These are phyloP conservation scores for Blastosporella zonata DNA, from an alignment of 1,284 basidiomycete genomes.

Conservation along the genomic window DNA sequence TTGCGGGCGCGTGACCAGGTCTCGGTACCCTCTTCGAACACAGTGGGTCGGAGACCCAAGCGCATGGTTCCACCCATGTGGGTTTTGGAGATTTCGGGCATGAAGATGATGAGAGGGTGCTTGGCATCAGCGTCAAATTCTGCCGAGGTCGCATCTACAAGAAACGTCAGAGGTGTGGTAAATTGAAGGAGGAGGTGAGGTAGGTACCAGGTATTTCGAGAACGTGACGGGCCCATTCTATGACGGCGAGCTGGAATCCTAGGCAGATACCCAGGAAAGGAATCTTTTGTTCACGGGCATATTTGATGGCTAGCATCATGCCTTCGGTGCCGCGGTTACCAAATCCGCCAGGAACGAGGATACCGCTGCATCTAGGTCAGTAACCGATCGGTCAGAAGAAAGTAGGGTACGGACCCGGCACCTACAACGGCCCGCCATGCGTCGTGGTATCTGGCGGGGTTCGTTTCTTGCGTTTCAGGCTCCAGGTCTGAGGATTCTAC, in stretches of 20 bases:
- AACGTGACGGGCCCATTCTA: constrained; percentile 93
- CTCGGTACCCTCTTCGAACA: constrained; percentile 71
- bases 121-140: constrained; percentile 69
- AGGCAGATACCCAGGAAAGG: constrained; percentile 98
- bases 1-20: constrained; percentile 69
- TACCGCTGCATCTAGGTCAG: constrained; percentile 55
- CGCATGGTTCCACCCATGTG: constrained; percentile 99
- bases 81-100: constrained; percentile 98
- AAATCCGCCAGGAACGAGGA: constrained; percentile 96
- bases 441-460: constrained; percentile 92
- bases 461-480: constrained; percentile 69
- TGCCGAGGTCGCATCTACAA: constrained; percentile 78
- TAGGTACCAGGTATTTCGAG: constrained; percentile 66
- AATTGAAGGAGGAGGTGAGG: constrained; percentile 24
- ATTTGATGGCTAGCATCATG: constrained; percentile 96
- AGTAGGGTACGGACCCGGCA: constrained; percentile 59
- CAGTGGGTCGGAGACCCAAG: constrained; percentile 89
- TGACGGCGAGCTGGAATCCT: constrained; percentile 96
- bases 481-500: constrained; percentile 97
- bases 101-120: constrained; percentile 90
- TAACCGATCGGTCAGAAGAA: neutral
- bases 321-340: constrained; percentile 93
- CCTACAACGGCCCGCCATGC: constrained; percentile 94
- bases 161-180: constrained; percentile 2
- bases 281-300: constrained; percentile 92